Base-by-base conservation (phyloP, 495 filamentous ascomycete species). In the Hypoxylon perforatum region DNA sequence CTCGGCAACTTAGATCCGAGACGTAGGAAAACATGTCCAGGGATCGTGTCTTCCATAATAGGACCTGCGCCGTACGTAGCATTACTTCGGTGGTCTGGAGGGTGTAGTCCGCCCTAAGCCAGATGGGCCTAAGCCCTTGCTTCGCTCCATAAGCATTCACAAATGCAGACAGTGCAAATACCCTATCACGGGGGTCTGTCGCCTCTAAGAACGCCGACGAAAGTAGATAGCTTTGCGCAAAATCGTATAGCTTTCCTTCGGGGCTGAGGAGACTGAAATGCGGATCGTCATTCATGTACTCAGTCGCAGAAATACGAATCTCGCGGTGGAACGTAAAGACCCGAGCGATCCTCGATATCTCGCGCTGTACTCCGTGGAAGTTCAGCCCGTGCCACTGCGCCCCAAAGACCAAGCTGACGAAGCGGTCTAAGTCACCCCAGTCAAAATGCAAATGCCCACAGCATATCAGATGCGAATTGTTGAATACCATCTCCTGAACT, bases 401-500 rank as follows among this genome's bases (percentile, higher is more conserved):
- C 17, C 63, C 63, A 17, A 65, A 65, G 49, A 65, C 63, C 14
- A 65, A 30, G 35, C 63, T 54, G 42, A 65, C 63, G 49, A 65
- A 65, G 35, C 49, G 3, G 22, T 67, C 59, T 6, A 67, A 25
- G 18, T 63, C 59, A 5, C 15, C 6, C 64, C 60, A 63, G 60
- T 22, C 21, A 35, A 67, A 67, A 0, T 54, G 60, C 19, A 63
- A 41, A 18, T 54, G 42, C 0, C 57, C 57, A 22, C 42, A 62
- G 18, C 59, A 63, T 10, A 67, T 63, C 42, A 47, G 12, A 11
- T 63, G 58, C 0, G 57, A 60, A 4, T 9, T 3, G 18, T 65
- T 60, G 33, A 76, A 71, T 2, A 72, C 39, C 60, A 69, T 73
- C 25, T 72, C 65, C 38, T 77, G 76, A 6, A 76, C 65, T 47